Percentiles rank a stretch among this genome's conserved stretches.
Conservation (phyloP, 768 basidiomycete species). For the Xerocomus brunneocitrinus region DNA sequence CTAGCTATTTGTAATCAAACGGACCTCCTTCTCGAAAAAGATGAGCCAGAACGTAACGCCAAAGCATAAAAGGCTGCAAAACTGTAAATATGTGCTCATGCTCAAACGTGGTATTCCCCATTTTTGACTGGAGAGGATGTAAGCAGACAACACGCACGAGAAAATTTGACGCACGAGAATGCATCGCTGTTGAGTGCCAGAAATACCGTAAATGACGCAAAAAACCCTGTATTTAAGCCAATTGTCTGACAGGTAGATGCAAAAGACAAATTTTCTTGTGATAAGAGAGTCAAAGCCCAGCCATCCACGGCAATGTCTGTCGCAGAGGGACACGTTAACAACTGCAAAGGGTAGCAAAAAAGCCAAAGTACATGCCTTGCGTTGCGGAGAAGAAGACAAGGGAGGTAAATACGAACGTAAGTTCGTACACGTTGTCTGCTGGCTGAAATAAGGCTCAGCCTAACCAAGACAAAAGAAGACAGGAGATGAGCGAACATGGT, state of each 20-base stretch:
- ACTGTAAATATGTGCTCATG: constrained; percentile 75
- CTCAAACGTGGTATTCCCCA: constrained; percentile 75
- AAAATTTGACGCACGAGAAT: constrained; percentile 58
- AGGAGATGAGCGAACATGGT: constrained; percentile 49
- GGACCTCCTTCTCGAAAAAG: constrained; percentile 85
- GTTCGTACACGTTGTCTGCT: constrained; percentile 65
- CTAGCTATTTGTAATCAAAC: constrained; percentile 13
- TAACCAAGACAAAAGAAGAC: background rate
- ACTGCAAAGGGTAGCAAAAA: background rate
- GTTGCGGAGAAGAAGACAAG: constrained; percentile 96
- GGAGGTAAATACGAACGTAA: constrained; percentile 82
- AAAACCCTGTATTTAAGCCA: constrained; percentile 92
- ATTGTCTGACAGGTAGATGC: constrained; percentile 98
- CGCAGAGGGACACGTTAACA: constrained; percentile 12
- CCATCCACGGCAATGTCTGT: constrained; percentile 97
- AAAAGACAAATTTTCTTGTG: constrained; percentile 90
- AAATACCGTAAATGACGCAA: constrained; percentile 95
- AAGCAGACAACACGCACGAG: constrained; percentile 3
- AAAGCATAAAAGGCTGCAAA: constrained; percentile 81
- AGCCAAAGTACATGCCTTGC: constrained; percentile 59
- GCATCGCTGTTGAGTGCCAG: constrained; percentile 93
- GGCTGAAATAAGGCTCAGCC: constrained; percentile 49
- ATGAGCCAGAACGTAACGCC: constrained; percentile 84
- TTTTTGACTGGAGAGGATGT: constrained; percentile 44
- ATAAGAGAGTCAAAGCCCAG: constrained; percentile 81